phyloP scores from a whole-genome alignment of 2,329 filamentous ascomycete species.

The Monilinia fructigena region DNA sequence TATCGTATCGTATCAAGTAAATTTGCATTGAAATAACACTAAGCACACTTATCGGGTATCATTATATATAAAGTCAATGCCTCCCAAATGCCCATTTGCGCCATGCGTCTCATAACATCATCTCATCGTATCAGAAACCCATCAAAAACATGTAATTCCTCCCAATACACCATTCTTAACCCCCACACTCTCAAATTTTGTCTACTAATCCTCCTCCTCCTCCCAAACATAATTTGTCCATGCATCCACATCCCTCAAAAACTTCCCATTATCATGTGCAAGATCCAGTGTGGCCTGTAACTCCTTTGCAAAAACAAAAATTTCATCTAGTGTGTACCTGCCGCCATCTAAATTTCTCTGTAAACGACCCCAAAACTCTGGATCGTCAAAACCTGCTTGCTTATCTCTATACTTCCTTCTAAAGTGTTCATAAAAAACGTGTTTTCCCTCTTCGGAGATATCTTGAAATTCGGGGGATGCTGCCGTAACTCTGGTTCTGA shows the following conservation, averaged over 20 bases:
- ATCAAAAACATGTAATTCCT: neutral
- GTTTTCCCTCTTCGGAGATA: neutral
- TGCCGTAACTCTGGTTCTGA: neutral
- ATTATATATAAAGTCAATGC: too few relatives aligned
- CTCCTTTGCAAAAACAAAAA: slow-evolving; percentile 35
- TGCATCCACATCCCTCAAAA: neutral
- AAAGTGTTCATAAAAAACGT: neutral
- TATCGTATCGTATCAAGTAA: too few relatives aligned
- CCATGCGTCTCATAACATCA: neutral
- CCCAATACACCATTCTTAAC: neutral
- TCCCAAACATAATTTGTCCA: slow-evolving; percentile 15
- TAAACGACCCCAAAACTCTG: slow-evolving; percentile 12
- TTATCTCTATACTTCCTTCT: neutral
- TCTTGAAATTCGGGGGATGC: neutral
- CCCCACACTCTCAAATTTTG: too few relatives aligned
- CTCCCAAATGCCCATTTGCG: too few relatives aligned
- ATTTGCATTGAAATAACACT: too few relatives aligned
- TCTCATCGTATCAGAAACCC: neutral
- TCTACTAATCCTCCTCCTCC: neutral
- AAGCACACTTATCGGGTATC: too few relatives aligned
- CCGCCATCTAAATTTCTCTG: slow-evolving; percentile 23
- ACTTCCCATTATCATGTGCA: neutral
- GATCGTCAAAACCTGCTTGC: neutral
- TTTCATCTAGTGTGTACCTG: slow-evolving; percentile 31
- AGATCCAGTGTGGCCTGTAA: slow-evolving; percentile 33